Evolutionary conservation across 176 grass and related monocot genomes (phyloP), one percentile per base, ranked within the genome.

Genomic region (Thinopyrum elongatum): DNA sequence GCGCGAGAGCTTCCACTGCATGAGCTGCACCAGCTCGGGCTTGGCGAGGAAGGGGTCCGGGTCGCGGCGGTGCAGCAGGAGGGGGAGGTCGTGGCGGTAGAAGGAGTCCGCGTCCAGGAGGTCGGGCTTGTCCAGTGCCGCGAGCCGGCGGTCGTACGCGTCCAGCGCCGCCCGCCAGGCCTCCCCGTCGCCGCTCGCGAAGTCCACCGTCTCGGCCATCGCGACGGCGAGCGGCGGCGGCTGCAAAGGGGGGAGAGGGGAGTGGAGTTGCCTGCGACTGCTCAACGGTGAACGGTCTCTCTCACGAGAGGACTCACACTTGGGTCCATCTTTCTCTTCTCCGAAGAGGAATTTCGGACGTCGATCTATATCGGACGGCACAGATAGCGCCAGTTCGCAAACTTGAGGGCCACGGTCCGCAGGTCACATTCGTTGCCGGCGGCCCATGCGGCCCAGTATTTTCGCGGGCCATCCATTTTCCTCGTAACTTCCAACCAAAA

Each of bases 1-100:
- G 63, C 96, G 87, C 16, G 90, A 87, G 88, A 98, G 96, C 90
- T 98, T 98, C 96, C 96, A 98, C 85, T 94, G 83, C 81, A 98
- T 85, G 93, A 95, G 86, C 70, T 90, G 84, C 82, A 42, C 70
- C 53, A 98, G 96, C 78, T 98, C 96, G 21, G 88, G n/a, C 77
- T 92, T 91, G 91, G 86, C 75, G 72, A 98, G 58, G 79, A 73
- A 98, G 30, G 95, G 90, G 26, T 86, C 77, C 47, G 91, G 91
- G 26, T 90, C 86, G 38, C 95, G 86, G 64, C 85, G 7, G 83
- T 58, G 88, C 36, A 98, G 86, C 53, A 95, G 78, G 28, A 82
- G 55, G 44, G 93, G 96, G 19, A 98, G 89, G 63, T 94, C 93
- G 41, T 86, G 65, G 65, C 91, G 88, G 83, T 98, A 98, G 86